These are phyloP conservation scores for Colletotrichum melonis DNA, from an alignment of 2,329 filamentous ascomycete species.

Conservation along the genomic window DNA sequence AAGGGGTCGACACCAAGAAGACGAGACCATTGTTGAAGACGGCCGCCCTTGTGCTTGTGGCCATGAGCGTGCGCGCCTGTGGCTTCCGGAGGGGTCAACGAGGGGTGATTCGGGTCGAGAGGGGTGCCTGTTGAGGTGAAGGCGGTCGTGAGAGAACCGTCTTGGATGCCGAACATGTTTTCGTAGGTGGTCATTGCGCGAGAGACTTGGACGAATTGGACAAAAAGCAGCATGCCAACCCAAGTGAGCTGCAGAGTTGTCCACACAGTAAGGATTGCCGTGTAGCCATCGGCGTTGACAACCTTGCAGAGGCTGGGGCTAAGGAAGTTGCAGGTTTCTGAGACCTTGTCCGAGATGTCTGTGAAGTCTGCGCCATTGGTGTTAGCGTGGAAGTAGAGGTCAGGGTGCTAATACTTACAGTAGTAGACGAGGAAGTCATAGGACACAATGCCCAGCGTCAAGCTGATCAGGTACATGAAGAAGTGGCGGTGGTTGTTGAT, in stretches of 20 bases:
- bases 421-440: constrained; percentile 79
- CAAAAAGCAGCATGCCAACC: constrained; percentile 96
- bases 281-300: constrained; percentile 85
- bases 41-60: constrained; percentile 70
- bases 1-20: constrained; percentile 94
- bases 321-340: constrained; percentile 77
- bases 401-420: constrained; percentile 63
- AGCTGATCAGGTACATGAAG: constrained; percentile 84
- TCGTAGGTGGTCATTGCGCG: constrained; percentile 96
- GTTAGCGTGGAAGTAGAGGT: constrained; percentile 41
- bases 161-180: constrained; percentile 87
- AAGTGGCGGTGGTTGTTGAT: constrained; percentile 98
- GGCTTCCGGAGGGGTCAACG: constrained; percentile 64
- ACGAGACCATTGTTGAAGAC: constrained; percentile 82
- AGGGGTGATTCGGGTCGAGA: constrained; percentile 74
- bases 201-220: constrained; percentile 92
- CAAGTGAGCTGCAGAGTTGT: constrained; percentile 86
- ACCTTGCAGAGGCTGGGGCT: constrained; percentile 80
- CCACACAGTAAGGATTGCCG: constrained; percentile 84
- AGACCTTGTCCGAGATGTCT: constrained; percentile 63
- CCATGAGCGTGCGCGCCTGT: constrained; percentile 52
- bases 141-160: constrained; percentile 74
- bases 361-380: constrained; percentile 67
- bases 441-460: constrained; percentile 79
- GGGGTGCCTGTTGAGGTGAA: constrained; percentile 83